Evolutionary conservation across 2,329 filamentous ascomycete species (phyloP).

Genomic region (Fusarium nurragi): DNA sequence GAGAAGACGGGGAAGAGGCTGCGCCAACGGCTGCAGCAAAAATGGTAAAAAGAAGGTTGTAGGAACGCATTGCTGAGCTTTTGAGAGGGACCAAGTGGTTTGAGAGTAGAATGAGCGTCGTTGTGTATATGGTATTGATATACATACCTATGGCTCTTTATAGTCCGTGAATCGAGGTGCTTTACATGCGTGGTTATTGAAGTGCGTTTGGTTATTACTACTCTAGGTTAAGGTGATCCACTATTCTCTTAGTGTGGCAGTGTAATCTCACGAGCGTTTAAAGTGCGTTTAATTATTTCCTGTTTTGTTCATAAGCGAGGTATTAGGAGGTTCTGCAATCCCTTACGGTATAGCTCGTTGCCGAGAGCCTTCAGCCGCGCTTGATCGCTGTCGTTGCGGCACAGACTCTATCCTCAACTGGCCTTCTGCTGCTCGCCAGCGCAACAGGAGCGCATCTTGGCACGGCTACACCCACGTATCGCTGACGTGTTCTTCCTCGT

Average conservation of each 20-base stretch:
- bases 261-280: neutral
- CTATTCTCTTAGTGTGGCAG: neutral
- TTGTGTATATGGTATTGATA: fast-evolving
- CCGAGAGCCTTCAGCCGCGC: too few relatives aligned
- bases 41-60: neutral
- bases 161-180: too few relatives aligned
- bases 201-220: conserved; percentile 8
- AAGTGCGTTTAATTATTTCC: neutral
- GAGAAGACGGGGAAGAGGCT: neutral
- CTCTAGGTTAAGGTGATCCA: neutral
- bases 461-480: too few relatives aligned
- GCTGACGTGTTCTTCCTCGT: too few relatives aligned
- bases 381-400: too few relatives aligned
- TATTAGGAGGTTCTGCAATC: too few relatives aligned
- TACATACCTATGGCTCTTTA: neutral
- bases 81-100: fast-evolving
- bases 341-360: too few relatives aligned
- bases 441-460: too few relatives aligned
- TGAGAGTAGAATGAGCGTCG: neutral
- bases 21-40: neutral
- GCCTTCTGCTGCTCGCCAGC: too few relatives aligned
- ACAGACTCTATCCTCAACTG: too few relatives aligned
- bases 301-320: neutral
- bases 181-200: fast-evolving
- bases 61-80: neutral